Evolutionary conservation across 495 filamentous ascomycete species (phyloP), one percentile per base, ranked within the genome.

Genomic region (Lindgomyces ingoldianus): DNA sequence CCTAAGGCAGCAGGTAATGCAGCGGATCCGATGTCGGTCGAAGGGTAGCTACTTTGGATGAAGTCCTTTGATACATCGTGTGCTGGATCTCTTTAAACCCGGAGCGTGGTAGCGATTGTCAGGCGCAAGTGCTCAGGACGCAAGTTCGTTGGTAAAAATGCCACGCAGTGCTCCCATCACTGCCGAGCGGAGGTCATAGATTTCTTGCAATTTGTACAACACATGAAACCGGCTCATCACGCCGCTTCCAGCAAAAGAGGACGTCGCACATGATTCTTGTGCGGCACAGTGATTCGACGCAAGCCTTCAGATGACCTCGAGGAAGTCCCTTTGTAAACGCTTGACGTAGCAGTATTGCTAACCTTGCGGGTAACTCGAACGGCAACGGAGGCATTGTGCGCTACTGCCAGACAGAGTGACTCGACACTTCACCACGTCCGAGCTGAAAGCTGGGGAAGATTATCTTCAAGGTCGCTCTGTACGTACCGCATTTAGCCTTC

Each of bases 161-260:
- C 63, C 58, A 67, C 57, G 68, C 60, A 60, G 52, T 64, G 44
- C 45, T 45, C 33, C 30, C 39, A 48, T 10, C 19, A 30, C 30
- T 60, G 64, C 56, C 63, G n/a, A 63, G 56, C 57, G 30, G 48
- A 21, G 41, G 62, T 66, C 45, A 60, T 68, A 30, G 58, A 39
- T 39, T 57, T 66, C 11, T 64, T 46, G 68, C 47, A 64, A 60
- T 53, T 63, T 71, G 68, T 68, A 71, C 68, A 71, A 68, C 68
- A 53, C 68, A 71, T 71, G 68, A 70, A 68, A 68, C 68, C 68
- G 54, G 59, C 64, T 50, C 33, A 67, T 70, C 63, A 67, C 44
- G 64, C 59, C 57, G 68, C 59, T 51, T 56, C 21, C 4, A 62
- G 56, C 44, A 51, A 52, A 52, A 22, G 36, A 19, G 57, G 26